Evolutionary conservation across 805 yeast species (phyloP), one percentile per base, ranked within the genome.

Genomic region (Kuraishia hungarica): DNA sequence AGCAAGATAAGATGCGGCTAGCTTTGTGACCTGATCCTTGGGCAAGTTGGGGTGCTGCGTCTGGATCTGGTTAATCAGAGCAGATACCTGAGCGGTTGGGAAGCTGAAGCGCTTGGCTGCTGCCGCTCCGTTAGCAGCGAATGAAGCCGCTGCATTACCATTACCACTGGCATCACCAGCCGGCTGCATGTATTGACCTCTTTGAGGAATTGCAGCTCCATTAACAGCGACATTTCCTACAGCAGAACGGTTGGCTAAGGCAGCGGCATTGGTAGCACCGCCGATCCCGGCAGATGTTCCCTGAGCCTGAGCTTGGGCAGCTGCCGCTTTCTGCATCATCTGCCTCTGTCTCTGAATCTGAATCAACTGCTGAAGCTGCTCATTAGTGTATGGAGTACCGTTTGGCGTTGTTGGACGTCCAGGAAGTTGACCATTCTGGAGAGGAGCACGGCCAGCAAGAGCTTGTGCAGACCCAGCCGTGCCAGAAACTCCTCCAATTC

Each of bases 1-100:
- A 0, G 87, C 83, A 58, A 84, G 66, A 61, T 83, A 83, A 17
- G 83, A 76, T 2, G 86, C 86, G 2, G 89, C 89, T 55, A 84
- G 72, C 56, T 81, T 78, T 2, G 86, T 81, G 0, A 84, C 87
- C 61, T 84, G 86, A 55, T 81, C 85, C 57, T 82, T 82, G 11
- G 82, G 73, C 63, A 83, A 69, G 35, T 75, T 78, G 1, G 90
- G 90, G 64, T 84, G 80, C 61, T 83, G 83, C n/a, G 77, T 69
- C 63, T 84, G 87, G 54, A 84, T 84, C 50, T 84, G 82, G 59
- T 75, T 80, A 56, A 84, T 80, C 48, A 84, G 77, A 1, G 87
- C 84, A 10, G 87, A 77, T 2, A 84, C 86, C 60, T 84, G 89
- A 1, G 83, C 80, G 15, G 84, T 81, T 0, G 83, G 78, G 65